Base-by-base conservation (phyloP, 108 stramenopile species). In the Conticribra guillardii region DNA sequence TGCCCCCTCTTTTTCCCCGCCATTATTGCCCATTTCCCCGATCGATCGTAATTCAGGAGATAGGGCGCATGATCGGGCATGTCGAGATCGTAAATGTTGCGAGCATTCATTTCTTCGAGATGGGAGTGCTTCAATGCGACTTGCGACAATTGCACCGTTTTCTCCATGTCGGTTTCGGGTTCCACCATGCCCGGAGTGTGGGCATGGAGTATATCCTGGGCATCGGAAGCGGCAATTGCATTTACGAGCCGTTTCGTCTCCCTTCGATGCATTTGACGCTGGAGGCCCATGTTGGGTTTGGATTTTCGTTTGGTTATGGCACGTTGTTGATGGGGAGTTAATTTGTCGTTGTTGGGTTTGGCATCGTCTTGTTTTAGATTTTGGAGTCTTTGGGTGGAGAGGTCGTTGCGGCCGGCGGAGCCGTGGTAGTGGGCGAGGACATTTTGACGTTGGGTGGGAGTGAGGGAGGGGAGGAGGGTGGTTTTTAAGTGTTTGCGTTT, bases 131-230 rank as follows among this genome's bases (percentile, higher is more conserved):
- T 91, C 64, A 96, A 68, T 57, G 80, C 54, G 3, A 64, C 60
- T 47, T 93, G 91, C 4, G 84, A 76, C 65, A 96, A 56, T 24
- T 82, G 70, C 11, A 85, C 55, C 22, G 91, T 93, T 16, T 71
- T 61, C 72, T 96, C 94, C 89, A 96, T 90, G 34, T 91, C 90
- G 44, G 70, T 65, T 63, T 96, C 91, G 0, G 80, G 59, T 61
- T 93, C 87, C 30, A 96, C 31, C 51, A 86, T 78, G 24, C 94
- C 94, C 16, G 81, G 47, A n/a, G 60, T 32, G 56, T 87, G 65
- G 17, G 90, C 87, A 31, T 88, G 74, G 30, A 96, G 60, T 63
- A 96, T 83, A 15, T 83, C 81, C 54, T 87, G 73, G 0, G 89
- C 90, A 71, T 92, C 87, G 7, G 85, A 80, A 1, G 93, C 87